Evolutionary conservation across 345 rosid genomes (phyloP).

Genomic region (Lumnitzera racemosa): DNA sequence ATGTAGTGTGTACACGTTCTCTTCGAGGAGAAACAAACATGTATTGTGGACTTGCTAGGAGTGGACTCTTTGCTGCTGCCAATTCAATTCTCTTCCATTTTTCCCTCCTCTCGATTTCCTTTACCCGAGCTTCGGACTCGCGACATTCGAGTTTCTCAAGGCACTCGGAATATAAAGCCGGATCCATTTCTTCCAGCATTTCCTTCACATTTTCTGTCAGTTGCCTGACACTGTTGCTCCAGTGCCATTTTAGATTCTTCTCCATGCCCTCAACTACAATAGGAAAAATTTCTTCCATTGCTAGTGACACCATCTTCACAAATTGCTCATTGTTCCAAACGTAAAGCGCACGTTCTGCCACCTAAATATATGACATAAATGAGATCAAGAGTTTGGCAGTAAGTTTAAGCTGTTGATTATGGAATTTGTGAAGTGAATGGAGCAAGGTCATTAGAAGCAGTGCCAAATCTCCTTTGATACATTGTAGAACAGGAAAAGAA

Average conservation of each 20-base stretch:
- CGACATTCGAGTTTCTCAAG: conserved; percentile 16
- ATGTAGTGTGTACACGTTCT: not conserved
- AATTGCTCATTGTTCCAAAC: conserved; percentile 59
- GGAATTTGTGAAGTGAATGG: too few relatives aligned
- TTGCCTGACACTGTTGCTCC: conserved; percentile 61
- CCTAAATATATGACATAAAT: conserved; percentile 15
- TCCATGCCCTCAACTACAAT: conserved; percentile 51
- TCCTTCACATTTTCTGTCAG: conserved; percentile 42
- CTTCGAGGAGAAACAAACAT: too few relatives aligned
- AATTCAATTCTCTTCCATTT: conserved; percentile 44
- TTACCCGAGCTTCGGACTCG: conserved; percentile 22
- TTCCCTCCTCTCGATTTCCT: conserved; percentile 28
- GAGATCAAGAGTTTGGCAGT: not conserved
- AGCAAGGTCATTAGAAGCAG: too few relatives aligned
- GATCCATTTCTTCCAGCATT: conserved; percentile 50
- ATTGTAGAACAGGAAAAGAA: too few relatives aligned
- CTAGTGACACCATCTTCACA: conserved; percentile 46
- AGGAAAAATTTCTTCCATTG: conserved; percentile 48
- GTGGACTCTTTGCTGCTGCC: conserved; percentile 27
- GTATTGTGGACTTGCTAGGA: not conserved
- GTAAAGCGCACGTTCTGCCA: conserved; percentile 52
- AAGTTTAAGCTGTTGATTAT: too few relatives aligned
- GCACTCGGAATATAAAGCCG: conserved; percentile 28
- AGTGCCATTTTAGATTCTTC: conserved; percentile 46
- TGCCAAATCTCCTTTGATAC: too few relatives aligned